Conservation (phyloP, 805 yeast genomes). For the Barnettozyma sucrosica region DNA sequence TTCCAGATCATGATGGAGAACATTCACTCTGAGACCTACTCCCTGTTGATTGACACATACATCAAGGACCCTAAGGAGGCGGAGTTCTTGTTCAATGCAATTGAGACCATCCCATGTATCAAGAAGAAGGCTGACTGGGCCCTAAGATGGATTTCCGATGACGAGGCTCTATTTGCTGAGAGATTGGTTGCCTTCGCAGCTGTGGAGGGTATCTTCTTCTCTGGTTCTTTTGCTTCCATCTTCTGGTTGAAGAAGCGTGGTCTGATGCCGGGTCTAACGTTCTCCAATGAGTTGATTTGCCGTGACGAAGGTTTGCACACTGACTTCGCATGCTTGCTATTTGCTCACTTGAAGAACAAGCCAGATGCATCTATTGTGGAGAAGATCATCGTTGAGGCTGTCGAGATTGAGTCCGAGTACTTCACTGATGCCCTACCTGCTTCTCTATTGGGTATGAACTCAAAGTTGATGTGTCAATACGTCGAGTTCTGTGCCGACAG, state of each 20-base stretch:
- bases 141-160: constrained; percentile 89
- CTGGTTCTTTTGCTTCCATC: constrained; percentile 96
- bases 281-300: constrained; percentile 94
- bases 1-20: constrained; percentile 99
- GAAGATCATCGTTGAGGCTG: constrained; percentile 91
- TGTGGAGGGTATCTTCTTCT: constrained; percentile 97
- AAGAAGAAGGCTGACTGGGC: constrained; percentile 99
- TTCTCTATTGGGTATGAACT: constrained; percentile 91
- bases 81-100: constrained; percentile 87
- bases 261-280: constrained; percentile 97
- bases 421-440: constrained; percentile 94
- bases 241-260: constrained; percentile 99
- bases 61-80: constrained; percentile 95
- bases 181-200: constrained; percentile 98
- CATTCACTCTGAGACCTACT: constrained; percentile 96
- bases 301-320: constrained; percentile 99
- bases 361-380: constrained; percentile 77
- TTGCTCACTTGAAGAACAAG: constrained; percentile 86
- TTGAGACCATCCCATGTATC: constrained; percentile 93
- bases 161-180: constrained; percentile 86
- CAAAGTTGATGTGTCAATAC: constrained; percentile 91
- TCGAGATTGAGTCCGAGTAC: constrained; percentile 87
- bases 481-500: constrained; percentile 98
- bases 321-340: constrained; percentile 93
- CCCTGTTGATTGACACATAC: constrained; percentile 88